Percentiles rank a stretch among this genome's conserved stretches.
Evolutionary conservation across 345 rosid genomes (phyloP).

Genomic region (Pugionium dolabratum): DNA sequence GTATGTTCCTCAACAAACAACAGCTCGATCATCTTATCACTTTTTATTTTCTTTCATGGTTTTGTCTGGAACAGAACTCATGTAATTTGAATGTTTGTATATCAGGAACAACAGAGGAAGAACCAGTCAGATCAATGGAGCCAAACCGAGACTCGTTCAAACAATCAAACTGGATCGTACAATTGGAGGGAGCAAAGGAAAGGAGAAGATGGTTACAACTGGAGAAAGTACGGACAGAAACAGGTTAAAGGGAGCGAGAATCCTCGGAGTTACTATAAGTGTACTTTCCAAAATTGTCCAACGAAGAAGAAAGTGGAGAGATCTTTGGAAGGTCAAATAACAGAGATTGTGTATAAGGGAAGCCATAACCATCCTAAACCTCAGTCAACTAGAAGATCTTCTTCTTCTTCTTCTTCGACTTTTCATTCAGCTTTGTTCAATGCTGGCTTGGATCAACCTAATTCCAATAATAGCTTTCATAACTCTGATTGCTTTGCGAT

Average conservation of each 20-base stretch:
- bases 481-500: slow-evolving; percentile 50
- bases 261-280: slow-evolving; percentile 94
- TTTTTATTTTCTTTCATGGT: neutral
- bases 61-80: neutral
- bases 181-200: slow-evolving; percentile 56
- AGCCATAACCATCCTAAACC: slow-evolving; percentile 94
- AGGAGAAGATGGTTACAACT: slow-evolving; percentile 92
- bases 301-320: slow-evolving; percentile 94
- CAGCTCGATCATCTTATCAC: neutral
- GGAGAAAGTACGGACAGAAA: slow-evolving; percentile 98
- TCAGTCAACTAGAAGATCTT: slow-evolving; percentile 63
- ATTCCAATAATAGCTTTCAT: slow-evolving; percentile 36
- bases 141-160: slow-evolving; percentile 25
- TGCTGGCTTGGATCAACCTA: slow-evolving; percentile 32
- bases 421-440: slow-evolving; percentile 42
- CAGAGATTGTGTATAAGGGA: slow-evolving; percentile 94
- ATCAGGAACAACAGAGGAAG: slow-evolving; percentile 28
- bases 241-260: slow-evolving; percentile 97
- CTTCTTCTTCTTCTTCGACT: slow-evolving; percentile 44
- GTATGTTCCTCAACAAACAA: slow-evolving; percentile 32
- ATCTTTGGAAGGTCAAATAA: slow-evolving; percentile 81
- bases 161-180: slow-evolving; percentile 28
- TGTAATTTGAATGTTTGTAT: slow-evolving; percentile 3
- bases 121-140: slow-evolving; percentile 30
- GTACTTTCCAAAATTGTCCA: slow-evolving; percentile 81